Evolutionary conservation across 345 rosid genomes (phyloP).

Genomic region (Ricinus communis): DNA sequence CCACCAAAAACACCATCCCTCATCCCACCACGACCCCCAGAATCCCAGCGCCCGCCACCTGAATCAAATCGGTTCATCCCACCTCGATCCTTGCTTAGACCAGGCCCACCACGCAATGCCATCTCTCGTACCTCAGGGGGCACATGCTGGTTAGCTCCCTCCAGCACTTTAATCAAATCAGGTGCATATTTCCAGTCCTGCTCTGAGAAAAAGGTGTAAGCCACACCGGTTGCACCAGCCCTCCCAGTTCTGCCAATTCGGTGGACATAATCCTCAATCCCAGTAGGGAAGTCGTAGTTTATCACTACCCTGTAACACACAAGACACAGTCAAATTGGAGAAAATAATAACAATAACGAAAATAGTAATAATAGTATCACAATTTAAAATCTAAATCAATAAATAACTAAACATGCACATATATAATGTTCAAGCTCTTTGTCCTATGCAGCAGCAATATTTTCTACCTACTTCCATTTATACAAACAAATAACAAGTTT

Average conservation of each 20-base stretch:
- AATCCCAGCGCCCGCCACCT: slow-evolving; percentile 24
- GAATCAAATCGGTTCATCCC: slow-evolving; percentile 72
- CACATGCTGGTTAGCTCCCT: slow-evolving; percentile 89
- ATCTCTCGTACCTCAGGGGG: slow-evolving; percentile 84
- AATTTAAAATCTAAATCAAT: not conserved
- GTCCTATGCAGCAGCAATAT: not conserved
- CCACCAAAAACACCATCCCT: slow-evolving; percentile 25
- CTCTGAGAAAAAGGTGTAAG: slow-evolving; percentile 90
- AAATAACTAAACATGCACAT: not conserved
- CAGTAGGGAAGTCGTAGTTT: slow-evolving; percentile 91
- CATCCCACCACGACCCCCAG: slow-evolving; percentile 29
- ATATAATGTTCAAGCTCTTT: not conserved
- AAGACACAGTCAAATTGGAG: not conserved
- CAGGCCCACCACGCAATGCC: slow-evolving; percentile 75
- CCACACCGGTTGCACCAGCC: slow-evolving; percentile 95
- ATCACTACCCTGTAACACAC: slow-evolving; percentile 73
- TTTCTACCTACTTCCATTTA: not conserved
- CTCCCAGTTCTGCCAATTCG: slow-evolving; percentile 98
- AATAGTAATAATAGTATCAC: too few relatives aligned
- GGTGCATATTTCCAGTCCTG: slow-evolving; percentile 85
- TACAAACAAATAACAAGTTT: not conserved
- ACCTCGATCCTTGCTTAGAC: slow-evolving; percentile 67
- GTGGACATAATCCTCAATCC: slow-evolving; percentile 96
- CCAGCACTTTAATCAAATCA: slow-evolving; percentile 82
- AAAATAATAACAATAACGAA: not conserved